Conservation (phyloP, 2,329 filamentous ascomycete genomes). For the Neurospora sp. region DNA sequence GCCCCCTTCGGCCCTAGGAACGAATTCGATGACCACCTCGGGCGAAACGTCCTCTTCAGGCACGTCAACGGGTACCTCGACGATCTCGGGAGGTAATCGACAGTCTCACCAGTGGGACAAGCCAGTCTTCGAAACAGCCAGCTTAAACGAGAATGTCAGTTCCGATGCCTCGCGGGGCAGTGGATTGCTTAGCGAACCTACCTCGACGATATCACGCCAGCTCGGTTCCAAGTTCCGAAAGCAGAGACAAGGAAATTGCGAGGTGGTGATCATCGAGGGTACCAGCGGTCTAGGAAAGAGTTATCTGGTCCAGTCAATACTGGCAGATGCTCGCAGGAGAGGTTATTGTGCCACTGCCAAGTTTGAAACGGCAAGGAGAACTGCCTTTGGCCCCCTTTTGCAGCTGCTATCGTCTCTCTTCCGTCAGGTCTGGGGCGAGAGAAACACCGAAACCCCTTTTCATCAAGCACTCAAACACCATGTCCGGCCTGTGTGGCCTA, state of each 20-base stretch:
- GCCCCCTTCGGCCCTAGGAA: slow-evolving; percentile 30
- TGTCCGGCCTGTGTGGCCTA: slow-evolving; percentile 53
- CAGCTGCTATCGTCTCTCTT: slow-evolving; percentile 57
- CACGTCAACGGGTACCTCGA: slow-evolving; percentile 36
- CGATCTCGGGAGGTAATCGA: slow-evolving; percentile 23
- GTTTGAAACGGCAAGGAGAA: slow-evolving; percentile 51
- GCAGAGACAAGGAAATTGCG: slow-evolving; percentile 50
- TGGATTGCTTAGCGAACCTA: slow-evolving; percentile 30
- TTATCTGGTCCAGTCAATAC: slow-evolving; percentile 52
- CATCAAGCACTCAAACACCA: slow-evolving; percentile 52
- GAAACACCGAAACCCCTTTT: slow-evolving; percentile 54
- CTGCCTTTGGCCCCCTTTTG: slow-evolving; percentile 52
- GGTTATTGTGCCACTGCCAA: slow-evolving; percentile 59
- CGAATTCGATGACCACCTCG: slow-evolving; percentile 30
- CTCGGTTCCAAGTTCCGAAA: slow-evolving; percentile 49
- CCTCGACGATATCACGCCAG: slow-evolving; percentile 42
- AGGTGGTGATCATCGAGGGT: slow-evolving; percentile 52
- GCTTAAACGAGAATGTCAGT: slow-evolving; percentile 33
- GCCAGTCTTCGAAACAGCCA: slow-evolving; percentile 39
- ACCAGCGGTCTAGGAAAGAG: slow-evolving; percentile 56
- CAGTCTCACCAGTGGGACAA: slow-evolving; percentile 38
- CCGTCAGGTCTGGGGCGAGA: slow-evolving; percentile 57
- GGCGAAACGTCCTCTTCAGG: slow-evolving; percentile 38
- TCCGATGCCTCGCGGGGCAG: slow-evolving; percentile 31
- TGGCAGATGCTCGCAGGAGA: slow-evolving; percentile 48